Evolutionary conservation across 331 rosid species (phyloP).

Genomic region (Rosa hybrid): DNA sequence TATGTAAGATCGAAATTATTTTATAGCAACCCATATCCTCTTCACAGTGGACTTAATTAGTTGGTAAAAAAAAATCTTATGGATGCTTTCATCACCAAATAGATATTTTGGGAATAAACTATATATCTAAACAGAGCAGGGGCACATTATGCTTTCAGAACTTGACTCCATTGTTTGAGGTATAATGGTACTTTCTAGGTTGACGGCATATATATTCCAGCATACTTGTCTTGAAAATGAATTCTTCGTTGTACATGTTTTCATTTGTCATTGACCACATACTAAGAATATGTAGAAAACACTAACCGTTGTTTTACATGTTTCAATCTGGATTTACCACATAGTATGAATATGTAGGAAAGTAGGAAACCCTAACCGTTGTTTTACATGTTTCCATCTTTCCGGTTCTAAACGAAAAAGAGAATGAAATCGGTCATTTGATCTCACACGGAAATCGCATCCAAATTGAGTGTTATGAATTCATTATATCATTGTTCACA

Average conservation of each 20-base stretch:
- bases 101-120: not conserved
- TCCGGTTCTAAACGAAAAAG: not conserved
- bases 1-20: not conserved
- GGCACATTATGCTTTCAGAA: not conserved
- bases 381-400: not conserved
- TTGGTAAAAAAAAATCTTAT: not conserved
- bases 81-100: constrained; percentile 1
- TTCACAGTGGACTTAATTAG: not conserved
- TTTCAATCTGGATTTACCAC: not conserved
- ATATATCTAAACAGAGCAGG: not conserved
- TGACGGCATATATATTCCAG: not conserved
- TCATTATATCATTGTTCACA: not conserved
- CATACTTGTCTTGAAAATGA: not conserved
- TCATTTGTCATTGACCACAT: not conserved
- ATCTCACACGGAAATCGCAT: not conserved
- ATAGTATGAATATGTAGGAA: not conserved
- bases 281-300: not conserved
- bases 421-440: not conserved
- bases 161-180: not conserved
- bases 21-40: not conserved
- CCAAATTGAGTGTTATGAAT: not conserved
- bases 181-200: not conserved
- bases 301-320: not conserved
- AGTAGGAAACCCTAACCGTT: not conserved
- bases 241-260: not conserved